Conservation (phyloP, 73 alveolate species). For the Tetrahymena elliotti region DNA sequence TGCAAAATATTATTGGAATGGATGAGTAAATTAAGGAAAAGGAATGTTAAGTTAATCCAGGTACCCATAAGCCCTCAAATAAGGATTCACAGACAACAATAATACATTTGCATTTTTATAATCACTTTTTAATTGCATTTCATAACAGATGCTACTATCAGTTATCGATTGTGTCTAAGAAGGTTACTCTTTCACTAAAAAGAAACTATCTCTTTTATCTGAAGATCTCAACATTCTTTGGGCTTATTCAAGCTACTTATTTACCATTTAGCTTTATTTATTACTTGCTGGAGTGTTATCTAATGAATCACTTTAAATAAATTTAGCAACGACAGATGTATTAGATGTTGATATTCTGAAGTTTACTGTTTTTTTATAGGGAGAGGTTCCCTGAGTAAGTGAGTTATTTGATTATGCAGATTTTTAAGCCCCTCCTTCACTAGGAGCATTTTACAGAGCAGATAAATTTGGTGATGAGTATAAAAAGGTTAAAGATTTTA, state of each 20-base stretch:
- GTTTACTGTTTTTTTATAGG: neutral
- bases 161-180: neutral
- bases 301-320: neutral
- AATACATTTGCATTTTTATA: neutral
- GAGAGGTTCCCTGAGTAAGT: neutral
- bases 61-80: neutral
- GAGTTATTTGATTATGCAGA: neutral
- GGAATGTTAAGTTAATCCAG: neutral
- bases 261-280: neutral
- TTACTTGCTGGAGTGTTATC: neutral
- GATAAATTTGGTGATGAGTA: neutral
- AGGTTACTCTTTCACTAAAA: neutral
- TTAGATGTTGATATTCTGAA: neutral
- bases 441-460: neutral
- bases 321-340: neutral
- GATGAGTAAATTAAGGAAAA: neutral
- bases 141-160: neutral
- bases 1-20: neutral
- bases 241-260: neutral
- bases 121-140: neutral
- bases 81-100: neutral
- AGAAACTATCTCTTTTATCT: neutral
- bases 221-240: neutral
- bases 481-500: neutral
- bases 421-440: neutral